Conservation (phyloP, 352 stramenopile species). For the Bremia lactucae region DNA sequence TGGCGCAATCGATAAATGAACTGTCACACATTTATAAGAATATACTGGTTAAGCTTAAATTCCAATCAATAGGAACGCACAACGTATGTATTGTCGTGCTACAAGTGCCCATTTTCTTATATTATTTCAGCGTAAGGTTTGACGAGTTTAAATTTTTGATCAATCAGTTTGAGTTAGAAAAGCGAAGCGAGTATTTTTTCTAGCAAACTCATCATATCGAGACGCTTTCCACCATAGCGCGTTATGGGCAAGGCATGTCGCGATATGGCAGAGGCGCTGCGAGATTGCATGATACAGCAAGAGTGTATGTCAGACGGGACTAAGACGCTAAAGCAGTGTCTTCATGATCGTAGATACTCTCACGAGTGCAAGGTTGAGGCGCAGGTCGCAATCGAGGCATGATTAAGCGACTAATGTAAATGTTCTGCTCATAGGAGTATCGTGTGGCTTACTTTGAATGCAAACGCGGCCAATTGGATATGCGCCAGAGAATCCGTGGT, state of each 20-base stretch:
- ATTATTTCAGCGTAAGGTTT: too few species aligned
- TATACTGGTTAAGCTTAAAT: too few species aligned
- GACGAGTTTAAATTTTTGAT: too few species aligned
- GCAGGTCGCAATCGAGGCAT: neutral
- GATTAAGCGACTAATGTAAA: neutral
- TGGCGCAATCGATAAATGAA: too few species aligned
- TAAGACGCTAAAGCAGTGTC: conserved; percentile 66
- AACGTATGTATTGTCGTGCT: too few species aligned
- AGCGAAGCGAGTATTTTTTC: too few species aligned
- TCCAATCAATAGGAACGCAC: too few species aligned
- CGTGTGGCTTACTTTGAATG: conserved; percentile 79
- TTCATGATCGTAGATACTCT: conserved; percentile 48
- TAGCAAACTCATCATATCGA: conserved; percentile 15
- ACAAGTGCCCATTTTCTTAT: too few species aligned
- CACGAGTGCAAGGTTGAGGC: conserved; percentile 55
- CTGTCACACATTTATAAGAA: too few species aligned
- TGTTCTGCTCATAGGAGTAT: conserved; percentile 34
- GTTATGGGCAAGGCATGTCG: conserved; percentile 82
- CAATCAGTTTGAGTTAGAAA: too few species aligned
- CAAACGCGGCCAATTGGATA: conserved; percentile 74
- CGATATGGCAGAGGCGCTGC: conserved; percentile 71
- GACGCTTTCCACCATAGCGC: too few species aligned
- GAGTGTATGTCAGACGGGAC: conserved; percentile 73
- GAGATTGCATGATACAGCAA: conserved; percentile 68
- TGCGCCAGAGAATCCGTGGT: conserved; percentile 70